A percentile compares a stretch with the other conserved stretches of the same genome.
Evolutionary conservation across 225 moss, liverwort and hornwort species (phyloP).

Genomic region (Straminergon stramineum): DNA sequence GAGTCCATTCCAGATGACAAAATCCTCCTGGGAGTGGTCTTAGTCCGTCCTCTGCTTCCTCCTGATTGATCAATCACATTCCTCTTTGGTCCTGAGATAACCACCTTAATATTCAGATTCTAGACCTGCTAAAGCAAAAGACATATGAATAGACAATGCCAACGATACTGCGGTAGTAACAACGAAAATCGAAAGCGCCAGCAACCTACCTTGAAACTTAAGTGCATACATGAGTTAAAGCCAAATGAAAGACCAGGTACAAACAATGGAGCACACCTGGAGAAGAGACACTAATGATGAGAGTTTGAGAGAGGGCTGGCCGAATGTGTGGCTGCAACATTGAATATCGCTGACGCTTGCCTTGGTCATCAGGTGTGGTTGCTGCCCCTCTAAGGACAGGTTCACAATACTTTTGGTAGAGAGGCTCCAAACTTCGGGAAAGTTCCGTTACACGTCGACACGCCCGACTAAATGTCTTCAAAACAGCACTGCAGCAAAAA

Average conservation of each 20-base stretch:
- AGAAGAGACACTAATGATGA: constrained; percentile 34
- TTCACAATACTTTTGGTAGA: constrained; percentile 76
- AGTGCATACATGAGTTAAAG: neutral
- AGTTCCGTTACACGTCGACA: constrained; percentile 74
- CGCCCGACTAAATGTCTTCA: constrained; percentile 71
- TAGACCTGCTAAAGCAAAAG: neutral
- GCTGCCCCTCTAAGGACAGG: constrained; percentile 49
- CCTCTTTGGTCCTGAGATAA: constrained; percentile 13
- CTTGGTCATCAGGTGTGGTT: constrained; percentile 52
- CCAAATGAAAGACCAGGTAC: neutral
- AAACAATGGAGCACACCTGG: constrained; percentile 20
- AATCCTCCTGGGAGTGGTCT: constrained; percentile 15
- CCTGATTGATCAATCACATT: constrained; percentile 13
- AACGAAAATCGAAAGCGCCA: neutral
- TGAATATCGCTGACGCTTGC: constrained; percentile 64
- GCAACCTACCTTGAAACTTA: neutral
- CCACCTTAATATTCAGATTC: neutral
- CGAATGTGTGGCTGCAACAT: constrained; percentile 67
- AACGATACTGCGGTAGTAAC: neutral
- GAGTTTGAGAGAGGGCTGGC: constrained; percentile 67
- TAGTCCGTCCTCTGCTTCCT: constrained; percentile 20
- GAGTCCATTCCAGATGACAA: constrained; percentile 15
- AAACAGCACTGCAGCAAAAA: constrained; percentile 44
- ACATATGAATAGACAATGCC: neutral
- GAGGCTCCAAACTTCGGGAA: constrained; percentile 65